Evolutionary conservation across 352 stramenopile species (phyloP).

Genomic region (Plasmopara viticola): DNA sequence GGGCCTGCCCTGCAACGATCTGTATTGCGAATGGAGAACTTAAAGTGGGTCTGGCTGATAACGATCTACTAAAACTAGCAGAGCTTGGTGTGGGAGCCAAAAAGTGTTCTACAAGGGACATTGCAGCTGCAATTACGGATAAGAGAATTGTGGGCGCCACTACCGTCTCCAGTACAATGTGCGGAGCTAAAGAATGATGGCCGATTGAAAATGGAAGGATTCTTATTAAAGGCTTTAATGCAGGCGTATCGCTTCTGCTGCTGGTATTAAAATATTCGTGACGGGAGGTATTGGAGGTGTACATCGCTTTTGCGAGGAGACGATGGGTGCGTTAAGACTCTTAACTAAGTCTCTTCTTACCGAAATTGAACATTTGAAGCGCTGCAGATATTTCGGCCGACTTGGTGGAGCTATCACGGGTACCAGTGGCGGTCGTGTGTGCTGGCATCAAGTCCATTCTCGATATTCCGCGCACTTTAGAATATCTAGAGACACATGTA

Average conservation of each 20-base stretch:
- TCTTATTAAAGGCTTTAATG: constrained; percentile 1
- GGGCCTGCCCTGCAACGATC: constrained; percentile 93
- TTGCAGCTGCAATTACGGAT: constrained; percentile 66
- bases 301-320: constrained; percentile 92
- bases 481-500: constrained; percentile 95
- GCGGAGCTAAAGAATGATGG: constrained; percentile 4
- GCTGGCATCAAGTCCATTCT: constrained; percentile 99
- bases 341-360: neutral
- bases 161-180: constrained; percentile 97
- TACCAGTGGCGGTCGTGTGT: constrained; percentile 94
- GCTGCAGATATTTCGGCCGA: constrained; percentile 92
- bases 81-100: constrained; percentile 55
- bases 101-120: constrained; percentile 83
- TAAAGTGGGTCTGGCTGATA: constrained; percentile 57
- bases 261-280: constrained; percentile 96
- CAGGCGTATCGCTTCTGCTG: constrained; percentile 88
- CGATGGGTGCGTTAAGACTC: constrained; percentile 61
- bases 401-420: constrained; percentile 93
- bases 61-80: constrained; percentile 52
- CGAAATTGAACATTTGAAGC: constrained; percentile 3
- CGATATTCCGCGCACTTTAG: constrained; percentile 94
- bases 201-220: neutral
- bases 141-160: constrained; percentile 84
- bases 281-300: constrained; percentile 95
- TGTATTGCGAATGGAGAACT: constrained; percentile 92